Conservation (phyloP, 148 eudicot species). For the Silene uniflora region DNA sequence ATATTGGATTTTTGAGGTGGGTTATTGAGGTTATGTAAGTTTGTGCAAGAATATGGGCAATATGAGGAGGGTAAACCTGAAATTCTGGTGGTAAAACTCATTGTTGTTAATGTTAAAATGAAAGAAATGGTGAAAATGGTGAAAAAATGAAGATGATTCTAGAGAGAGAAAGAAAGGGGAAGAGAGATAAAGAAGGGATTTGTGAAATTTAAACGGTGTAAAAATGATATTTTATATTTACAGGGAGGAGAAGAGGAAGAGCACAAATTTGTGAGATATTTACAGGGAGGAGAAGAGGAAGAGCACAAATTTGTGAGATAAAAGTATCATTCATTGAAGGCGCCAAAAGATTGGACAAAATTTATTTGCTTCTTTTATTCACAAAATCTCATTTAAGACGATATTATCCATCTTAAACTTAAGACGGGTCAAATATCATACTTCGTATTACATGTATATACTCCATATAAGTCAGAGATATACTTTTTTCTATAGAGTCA, state of each 20-base stretch:
- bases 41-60: conserved; percentile 8
- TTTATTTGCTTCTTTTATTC: neutral
- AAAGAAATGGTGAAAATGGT: neutral
- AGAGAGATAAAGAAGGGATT: neutral
- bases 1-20: conserved; percentile 16
- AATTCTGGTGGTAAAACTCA: conserved; percentile 12
- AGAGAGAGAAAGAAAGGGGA: neutral
- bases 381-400: too few relatives aligned
- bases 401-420: too few relatives aligned
- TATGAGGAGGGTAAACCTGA: conserved; percentile 1
- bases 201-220: neutral
- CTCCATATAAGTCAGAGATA: too few relatives aligned
- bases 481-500: too few relatives aligned
- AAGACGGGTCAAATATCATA: too few relatives aligned
- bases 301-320: neutral
- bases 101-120: neutral
- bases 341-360: neutral
- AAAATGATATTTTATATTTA: neutral
- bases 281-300: too few relatives aligned
- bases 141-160: neutral
- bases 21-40: neutral
- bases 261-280: too few relatives aligned
- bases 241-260: neutral
- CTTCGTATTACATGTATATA: too few relatives aligned
- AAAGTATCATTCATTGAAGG: neutral